Evolutionary conservation across 305 asterid species (phyloP), one percentile per base, ranked within the genome.

Genomic region (Fraxinus angustifolia): DNA sequence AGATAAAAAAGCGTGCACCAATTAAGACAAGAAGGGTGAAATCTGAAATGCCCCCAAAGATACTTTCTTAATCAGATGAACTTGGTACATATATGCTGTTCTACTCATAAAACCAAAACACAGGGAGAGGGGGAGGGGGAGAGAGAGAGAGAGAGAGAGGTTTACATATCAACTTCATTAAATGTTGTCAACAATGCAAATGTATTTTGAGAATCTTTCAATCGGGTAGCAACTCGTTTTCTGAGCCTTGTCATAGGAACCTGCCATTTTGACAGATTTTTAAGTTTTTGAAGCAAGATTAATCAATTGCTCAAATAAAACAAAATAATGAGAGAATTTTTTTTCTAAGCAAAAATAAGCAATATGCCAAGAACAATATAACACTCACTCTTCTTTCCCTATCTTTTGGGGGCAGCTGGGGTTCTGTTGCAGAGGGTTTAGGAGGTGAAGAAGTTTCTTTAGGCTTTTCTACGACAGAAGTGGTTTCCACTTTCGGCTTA

Each of bases 151-250:
- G 78, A 78, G 35, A 30, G 77, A 73, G 58, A 36, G 87, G 84
- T 95, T 89, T 87, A 96, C 99, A 96, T 96, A 83, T 96, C 99
- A 84, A 96, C 97, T 93, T 96, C 99, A 85, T 96, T 96, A 88
- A 94, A 94, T 50, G 99, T 96, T 21, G 98, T 96, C 89, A 94
- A 82, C 92, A 94, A 78, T 8, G 99, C 99, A 88, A 92, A 96
- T 77, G 99, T 96, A 87, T 96, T 96, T 76, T 96, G 98, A 75
- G 99, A 94, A 90, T 96, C 99, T 88, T 96, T 94, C 94, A 96
- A 85, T 83, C 99, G 93, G 0, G 94, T 89, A 74, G 97, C 98
- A 80, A 96, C 98, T 78, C 99, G 78, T 86, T 94, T 94, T 86
- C 99, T 90, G 74, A 96, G 95, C 89, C 98, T 93, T 77, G 99